Evolutionary conservation across 257 asterid species (phyloP).

Genomic region (Nicotiana noctiflora): DNA sequence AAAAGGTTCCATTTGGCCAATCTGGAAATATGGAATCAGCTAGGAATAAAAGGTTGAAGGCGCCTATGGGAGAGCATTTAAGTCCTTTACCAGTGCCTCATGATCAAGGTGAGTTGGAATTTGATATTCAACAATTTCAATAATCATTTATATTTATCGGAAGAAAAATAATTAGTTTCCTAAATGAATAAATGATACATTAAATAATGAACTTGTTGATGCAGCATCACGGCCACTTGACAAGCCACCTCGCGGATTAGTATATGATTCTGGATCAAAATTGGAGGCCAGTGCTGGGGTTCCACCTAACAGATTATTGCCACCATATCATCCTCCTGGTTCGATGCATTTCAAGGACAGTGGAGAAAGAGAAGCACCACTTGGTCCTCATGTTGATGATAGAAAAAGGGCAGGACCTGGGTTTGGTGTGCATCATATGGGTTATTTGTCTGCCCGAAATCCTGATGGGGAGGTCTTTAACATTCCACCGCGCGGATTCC

Average conservation of each 20-base stretch:
- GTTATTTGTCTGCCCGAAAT: slow-evolving; percentile 34
- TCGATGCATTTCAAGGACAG: slow-evolving; percentile 9
- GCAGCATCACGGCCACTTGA: slow-evolving; percentile 41
- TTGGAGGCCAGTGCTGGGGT: slow-evolving; percentile 36
- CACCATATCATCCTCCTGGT: slow-evolving; percentile 38
- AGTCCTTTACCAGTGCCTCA: slow-evolving; percentile 33
- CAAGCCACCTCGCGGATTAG: slow-evolving; percentile 32
- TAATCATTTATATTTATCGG: not conserved
- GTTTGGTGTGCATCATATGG: slow-evolving; percentile 33
- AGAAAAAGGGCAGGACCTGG: slow-evolving; percentile 37
- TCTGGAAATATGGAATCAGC: slow-evolving; percentile 32
- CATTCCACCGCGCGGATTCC: slow-evolving; percentile 46
- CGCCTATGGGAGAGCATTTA: slow-evolving; percentile 33
- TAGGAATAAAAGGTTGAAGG: slow-evolving; percentile 46
- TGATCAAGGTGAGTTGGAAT: slow-evolving; percentile 49
- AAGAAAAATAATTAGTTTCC: not conserved
- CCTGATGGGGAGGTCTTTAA: slow-evolving; percentile 46
- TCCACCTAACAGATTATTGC: slow-evolving; percentile 45
- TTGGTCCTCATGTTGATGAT: slow-evolving; percentile 3
- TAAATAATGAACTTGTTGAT: slow-evolving; percentile 6
- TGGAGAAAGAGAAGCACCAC: slow-evolving; percentile 20
- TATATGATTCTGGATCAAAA: slow-evolving; percentile 36
- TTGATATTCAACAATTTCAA: not conserved
- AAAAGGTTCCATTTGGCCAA: slow-evolving; percentile 32
- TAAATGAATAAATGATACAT: not conserved